These are phyloP conservation scores for Erysimum cheiri DNA, from an alignment of 441 rosid genomes.

Conservation along the genomic window DNA sequence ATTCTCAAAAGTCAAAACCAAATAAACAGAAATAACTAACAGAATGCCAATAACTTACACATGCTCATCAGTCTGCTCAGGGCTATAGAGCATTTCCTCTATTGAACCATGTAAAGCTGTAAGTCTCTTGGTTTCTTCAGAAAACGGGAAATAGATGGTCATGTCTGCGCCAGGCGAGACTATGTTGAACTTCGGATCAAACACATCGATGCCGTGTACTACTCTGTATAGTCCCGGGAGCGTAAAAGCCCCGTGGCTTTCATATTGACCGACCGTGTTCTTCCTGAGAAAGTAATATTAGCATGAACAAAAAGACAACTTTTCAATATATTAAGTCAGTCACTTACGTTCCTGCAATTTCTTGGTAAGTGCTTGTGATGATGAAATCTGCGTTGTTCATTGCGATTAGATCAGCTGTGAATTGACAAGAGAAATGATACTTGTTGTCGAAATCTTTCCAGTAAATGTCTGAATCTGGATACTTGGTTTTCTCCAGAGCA, in stretches of 20 bases:
- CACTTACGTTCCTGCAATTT: conserved; percentile 93
- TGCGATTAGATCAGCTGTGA: conserved; percentile 94
- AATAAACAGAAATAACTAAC: background rate
- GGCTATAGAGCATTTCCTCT: conserved; percentile 77
- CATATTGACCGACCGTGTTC: conserved; percentile 91
- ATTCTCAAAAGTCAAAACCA: background rate
- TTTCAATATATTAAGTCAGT: background rate
- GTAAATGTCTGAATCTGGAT: conserved; percentile 95
- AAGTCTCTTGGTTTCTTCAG: conserved; percentile 65
- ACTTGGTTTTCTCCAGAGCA: conserved; percentile 98
- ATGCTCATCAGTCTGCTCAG: conserved; percentile 74
- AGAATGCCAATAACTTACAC: conserved; percentile 55
- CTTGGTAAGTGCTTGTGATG: conserved; percentile 97
- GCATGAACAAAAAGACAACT: background rate
- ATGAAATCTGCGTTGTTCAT: conserved; percentile 96
- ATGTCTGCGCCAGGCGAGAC: conserved; percentile 95
- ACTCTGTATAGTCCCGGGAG: conserved; percentile 93
- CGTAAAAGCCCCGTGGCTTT: conserved; percentile 91
- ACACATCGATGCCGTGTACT: conserved; percentile 91
- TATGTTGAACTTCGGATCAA: conserved; percentile 96
- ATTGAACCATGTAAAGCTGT: conserved; percentile 83
- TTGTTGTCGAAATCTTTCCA: conserved; percentile 90
- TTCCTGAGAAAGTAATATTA: conserved; percentile 55
- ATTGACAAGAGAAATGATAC: conserved; percentile 94
- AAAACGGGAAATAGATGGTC: conserved; percentile 83